A percentile compares a stretch with the other conserved stretches of the same genome.
Evolutionary conservation across 2,329 filamentous ascomycete genomes (phyloP).

Genomic region (Capronia epimyces): DNA sequence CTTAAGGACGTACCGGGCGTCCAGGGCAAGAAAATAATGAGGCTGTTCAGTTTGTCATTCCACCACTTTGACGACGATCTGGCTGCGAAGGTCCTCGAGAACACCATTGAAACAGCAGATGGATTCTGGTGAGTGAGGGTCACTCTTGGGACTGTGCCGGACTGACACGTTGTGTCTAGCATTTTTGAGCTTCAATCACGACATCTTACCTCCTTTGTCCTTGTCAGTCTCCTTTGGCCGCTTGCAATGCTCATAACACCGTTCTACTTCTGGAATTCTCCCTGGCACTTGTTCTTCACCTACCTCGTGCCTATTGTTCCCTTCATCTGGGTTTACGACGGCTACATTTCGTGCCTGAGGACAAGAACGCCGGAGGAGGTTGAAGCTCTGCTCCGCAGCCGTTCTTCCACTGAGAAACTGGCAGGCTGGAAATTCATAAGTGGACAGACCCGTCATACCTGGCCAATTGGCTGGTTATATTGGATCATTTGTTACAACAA

Average conservation of each 20-base stretch:
- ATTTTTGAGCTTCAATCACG: conserved; percentile 73
- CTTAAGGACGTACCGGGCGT: conserved; percentile 25
- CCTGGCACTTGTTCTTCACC: conserved; percentile 57
- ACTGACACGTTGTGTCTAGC: conserved; percentile 17
- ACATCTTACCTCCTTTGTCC: conserved; percentile 50
- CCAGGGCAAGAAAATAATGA: conserved; percentile 53
- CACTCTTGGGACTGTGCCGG: conserved; percentile 19
- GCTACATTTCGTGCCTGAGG: conserved; percentile 60
- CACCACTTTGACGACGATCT: conserved; percentile 67
- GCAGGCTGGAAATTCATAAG: conserved; percentile 26
- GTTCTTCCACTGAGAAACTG: conserved; percentile 22
- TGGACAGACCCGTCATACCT: conserved; percentile 28
- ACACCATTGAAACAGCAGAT: conserved; percentile 54
- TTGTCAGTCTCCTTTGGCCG: conserved; percentile 45
- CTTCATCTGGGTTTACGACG: conserved; percentile 63
- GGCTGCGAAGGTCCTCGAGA: conserved; percentile 56
- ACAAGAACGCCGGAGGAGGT: conserved; percentile 64
- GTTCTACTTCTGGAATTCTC: conserved; percentile 44
- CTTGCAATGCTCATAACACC: conserved; percentile 32
- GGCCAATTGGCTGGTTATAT: conserved; percentile 26
- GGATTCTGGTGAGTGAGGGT: conserved; percentile 30
- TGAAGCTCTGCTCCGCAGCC: conserved; percentile 49
- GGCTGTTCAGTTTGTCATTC: conserved; percentile 68
- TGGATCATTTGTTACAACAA: conserved; percentile 29
- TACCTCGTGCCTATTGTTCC: conserved; percentile 63